Conservation (phyloP, 73 alveolate genomes). For the Blepharisma stoltei region DNA sequence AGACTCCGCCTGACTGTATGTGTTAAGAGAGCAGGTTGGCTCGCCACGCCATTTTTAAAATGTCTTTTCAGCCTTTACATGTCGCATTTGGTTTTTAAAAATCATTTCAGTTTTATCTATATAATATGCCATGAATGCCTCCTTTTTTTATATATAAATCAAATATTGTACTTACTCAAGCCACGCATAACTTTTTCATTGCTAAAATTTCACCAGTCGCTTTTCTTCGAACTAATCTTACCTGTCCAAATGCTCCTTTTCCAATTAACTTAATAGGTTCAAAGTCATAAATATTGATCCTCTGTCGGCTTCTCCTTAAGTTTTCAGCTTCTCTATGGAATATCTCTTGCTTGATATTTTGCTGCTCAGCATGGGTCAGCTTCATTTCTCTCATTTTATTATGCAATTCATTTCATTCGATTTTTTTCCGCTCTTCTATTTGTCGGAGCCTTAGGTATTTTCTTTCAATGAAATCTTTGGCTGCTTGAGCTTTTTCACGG, state of each 20-base stretch:
- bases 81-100: constrained; percentile 33
- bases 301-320: constrained; percentile 40
- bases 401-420: constrained; percentile 58
- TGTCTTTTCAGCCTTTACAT: constrained; percentile 44
- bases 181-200: constrained; percentile 33
- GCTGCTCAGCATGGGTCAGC: constrained; percentile 40
- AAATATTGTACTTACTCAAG: too few species aligned
- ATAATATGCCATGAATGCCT: too few species aligned
- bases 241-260: constrained; percentile 69
- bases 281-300: constrained; percentile 35
- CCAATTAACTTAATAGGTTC: constrained; percentile 48
- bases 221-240: constrained; percentile 39
- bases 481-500: constrained; percentile 68
- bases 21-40: too few species aligned
- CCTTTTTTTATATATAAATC: too few species aligned
- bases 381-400: constrained; percentile 36
- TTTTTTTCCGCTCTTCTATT: constrained; percentile 57
- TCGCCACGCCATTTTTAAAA: too few species aligned
- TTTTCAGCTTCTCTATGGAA: constrained; percentile 43
- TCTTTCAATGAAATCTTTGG: constrained; percentile 55
- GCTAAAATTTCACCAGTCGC: constrained; percentile 26
- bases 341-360: constrained; percentile 42
- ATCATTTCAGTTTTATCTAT: constrained; percentile 45
- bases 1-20: too few species aligned
- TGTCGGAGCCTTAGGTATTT: constrained; percentile 53